Evolutionary conservation across 139 green algal species (phyloP).

Genomic region (Chlamydomonas incerta): DNA sequence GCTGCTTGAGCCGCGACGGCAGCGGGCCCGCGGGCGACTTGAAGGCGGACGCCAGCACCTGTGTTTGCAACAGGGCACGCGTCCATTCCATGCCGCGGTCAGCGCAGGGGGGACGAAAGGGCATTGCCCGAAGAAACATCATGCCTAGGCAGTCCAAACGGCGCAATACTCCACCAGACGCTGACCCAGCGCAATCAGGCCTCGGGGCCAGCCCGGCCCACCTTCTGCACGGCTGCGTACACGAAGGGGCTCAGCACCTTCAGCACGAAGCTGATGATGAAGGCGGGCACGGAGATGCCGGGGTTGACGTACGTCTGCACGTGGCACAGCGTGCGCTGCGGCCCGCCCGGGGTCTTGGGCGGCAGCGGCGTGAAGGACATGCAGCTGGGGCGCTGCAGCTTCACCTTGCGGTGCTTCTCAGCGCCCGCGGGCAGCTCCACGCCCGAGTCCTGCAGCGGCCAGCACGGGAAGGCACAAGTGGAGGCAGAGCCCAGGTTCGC

Average conservation of each 20-base stretch:
- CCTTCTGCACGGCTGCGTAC: slow-evolving; percentile 33
- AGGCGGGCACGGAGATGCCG: slow-evolving; percentile 28
- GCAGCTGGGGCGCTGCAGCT: neutral
- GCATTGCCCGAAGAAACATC: too few relatives aligned
- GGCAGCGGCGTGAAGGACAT: slow-evolving; percentile 36
- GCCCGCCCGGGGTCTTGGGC: slow-evolving; percentile 12
- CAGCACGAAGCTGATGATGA: slow-evolving; percentile 52
- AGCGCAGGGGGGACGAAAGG: too few relatives aligned
- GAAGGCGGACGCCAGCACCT: slow-evolving; percentile 27
- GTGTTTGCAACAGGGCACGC: neutral
- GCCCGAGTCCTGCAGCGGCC: neutral
- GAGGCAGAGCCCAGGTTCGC: too few relatives aligned
- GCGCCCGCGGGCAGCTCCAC: neutral
- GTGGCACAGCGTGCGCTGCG: neutral
- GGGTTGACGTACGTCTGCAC: slow-evolving; percentile 41
- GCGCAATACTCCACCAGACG: too few relatives aligned
- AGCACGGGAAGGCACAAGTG: too few relatives aligned
- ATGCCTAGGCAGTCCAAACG: too few relatives aligned
- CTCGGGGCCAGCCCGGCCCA: neutral
- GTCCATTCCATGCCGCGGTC: too few relatives aligned
- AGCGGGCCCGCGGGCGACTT: neutral
- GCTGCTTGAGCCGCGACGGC: slow-evolving; percentile 7
- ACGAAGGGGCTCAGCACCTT: slow-evolving; percentile 49
- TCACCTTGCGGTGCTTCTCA: slow-evolving; percentile 14
- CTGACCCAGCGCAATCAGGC: neutral